Percentiles rank a stretch among this genome's conserved stretches.
Evolutionary conservation across 208 protist genomes (phyloP).

Genomic region (Trichomonas vaginalis): DNA sequence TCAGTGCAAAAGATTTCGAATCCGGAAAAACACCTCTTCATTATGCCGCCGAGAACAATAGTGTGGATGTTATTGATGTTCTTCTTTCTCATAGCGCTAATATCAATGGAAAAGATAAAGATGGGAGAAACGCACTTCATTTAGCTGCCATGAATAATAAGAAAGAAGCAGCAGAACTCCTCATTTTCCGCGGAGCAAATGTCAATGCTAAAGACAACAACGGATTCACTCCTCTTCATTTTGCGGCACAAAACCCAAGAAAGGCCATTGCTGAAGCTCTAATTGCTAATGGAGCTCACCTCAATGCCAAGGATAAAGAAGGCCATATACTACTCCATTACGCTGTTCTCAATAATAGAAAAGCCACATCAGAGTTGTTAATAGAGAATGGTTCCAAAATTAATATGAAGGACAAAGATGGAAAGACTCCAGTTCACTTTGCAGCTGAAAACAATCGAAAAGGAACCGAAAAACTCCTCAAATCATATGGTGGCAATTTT

Average conservation of each 20-base stretch:
- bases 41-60: no score
- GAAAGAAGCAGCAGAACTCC: neutral
- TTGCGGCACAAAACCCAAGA: neutral
- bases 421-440: no score
- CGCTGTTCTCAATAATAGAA: no score
- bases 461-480: no score
- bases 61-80: neutral
- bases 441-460: no score
- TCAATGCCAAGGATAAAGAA: neutral
- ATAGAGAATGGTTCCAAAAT: no score
- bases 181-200: neutral
- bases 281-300: neutral
- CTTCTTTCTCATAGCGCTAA: no score
- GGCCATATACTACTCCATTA: neutral
- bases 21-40: no score
- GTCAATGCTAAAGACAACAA: neutral
- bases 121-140: neutral
- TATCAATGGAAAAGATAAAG: neutral
- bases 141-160: neutral
- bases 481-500: no score
- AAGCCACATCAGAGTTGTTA: no score
- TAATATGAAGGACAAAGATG: no score
- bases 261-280: neutral
- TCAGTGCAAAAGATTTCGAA: no score
- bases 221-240: neutral